Evolutionary conservation across 2,329 filamentous ascomycete species (phyloP).

Genomic region (Pleoardoris graminearum): DNA sequence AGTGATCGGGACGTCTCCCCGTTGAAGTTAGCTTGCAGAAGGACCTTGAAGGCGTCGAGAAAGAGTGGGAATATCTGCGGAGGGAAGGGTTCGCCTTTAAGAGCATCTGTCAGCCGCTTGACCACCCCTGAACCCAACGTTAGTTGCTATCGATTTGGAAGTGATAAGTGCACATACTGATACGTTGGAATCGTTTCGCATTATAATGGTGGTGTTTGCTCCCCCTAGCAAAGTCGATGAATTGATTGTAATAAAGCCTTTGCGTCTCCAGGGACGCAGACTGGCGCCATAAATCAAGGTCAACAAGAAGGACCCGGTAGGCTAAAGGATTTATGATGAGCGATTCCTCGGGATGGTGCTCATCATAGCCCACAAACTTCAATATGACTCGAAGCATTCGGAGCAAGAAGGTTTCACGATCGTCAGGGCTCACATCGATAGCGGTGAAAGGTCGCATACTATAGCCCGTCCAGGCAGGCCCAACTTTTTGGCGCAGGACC

Average conservation of each 20-base stretch:
- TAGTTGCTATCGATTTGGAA: conserved; percentile 21
- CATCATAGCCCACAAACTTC: conserved; percentile 85
- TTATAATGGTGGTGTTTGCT: conserved; percentile 96
- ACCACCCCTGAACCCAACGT: conserved; percentile 71
- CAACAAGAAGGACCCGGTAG: conserved; percentile 87
- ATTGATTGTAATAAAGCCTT: conserved; percentile 90
- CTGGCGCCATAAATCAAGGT: conserved; percentile 90
- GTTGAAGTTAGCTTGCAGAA: conserved; percentile 79
- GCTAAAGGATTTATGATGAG: conserved; percentile 95
- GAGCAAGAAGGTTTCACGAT: conserved; percentile 57
- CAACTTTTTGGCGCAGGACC: conserved; percentile 81
- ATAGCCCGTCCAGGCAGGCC: conserved; percentile 49
- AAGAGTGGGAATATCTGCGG: conserved; percentile 75
- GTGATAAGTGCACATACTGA: conserved; percentile 67
- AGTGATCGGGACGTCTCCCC: conserved; percentile 84
- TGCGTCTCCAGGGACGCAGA: conserved; percentile 72
- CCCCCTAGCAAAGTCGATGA: conserved; percentile 81
- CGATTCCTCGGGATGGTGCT: conserved; percentile 77
- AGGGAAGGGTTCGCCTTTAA: conserved; percentile 81
- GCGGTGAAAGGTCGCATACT: conserved; percentile 54
- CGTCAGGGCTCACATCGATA: conserved; percentile 37
- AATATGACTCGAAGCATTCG: conserved; percentile 76
- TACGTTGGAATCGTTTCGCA: conserved; percentile 78
- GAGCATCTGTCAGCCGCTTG: conserved; percentile 83
- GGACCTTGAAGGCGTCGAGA: conserved; percentile 73